phyloP scores from a whole-genome alignment of 495 filamentous ascomycete species.

The Neurospora intermedia region DNA sequence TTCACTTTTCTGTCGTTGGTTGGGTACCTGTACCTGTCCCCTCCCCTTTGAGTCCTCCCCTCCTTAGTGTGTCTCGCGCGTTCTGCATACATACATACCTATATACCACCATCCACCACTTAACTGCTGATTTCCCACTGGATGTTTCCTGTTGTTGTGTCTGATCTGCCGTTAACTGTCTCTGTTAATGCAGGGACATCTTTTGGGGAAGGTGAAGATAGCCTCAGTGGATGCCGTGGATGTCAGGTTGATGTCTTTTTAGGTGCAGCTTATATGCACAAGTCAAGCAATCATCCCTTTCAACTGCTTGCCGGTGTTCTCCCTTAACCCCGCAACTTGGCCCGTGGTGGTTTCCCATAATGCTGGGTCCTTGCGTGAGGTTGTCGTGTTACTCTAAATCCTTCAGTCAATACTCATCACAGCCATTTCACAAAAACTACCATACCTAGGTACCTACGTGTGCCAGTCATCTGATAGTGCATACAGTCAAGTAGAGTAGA shows the following conservation, averaged over 20 bases:
- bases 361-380: neutral
- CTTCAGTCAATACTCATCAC: neutral
- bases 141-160: neutral
- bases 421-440: no score
- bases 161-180: neutral
- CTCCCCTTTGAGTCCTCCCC: neutral
- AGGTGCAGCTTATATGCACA: neutral
- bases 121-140: neutral
- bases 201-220: neutral
- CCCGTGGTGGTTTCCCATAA: neutral
- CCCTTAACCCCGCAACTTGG: neutral
- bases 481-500: no score
- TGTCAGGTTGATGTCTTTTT: neutral
- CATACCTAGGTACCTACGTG: no score
- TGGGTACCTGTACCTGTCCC: neutral
- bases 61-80: neutral
- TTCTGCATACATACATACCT: neutral
- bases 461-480: neutral
- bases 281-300: neutral
- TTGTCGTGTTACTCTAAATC: neutral
- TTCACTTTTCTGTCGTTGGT: neutral
- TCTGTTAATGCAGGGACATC: neutral
- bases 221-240: neutral
- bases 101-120: neutral
- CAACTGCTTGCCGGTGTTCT: neutral